Evolutionary conservation across 257 asterid species (phyloP).

Genomic region (Henckelia pumila): DNA sequence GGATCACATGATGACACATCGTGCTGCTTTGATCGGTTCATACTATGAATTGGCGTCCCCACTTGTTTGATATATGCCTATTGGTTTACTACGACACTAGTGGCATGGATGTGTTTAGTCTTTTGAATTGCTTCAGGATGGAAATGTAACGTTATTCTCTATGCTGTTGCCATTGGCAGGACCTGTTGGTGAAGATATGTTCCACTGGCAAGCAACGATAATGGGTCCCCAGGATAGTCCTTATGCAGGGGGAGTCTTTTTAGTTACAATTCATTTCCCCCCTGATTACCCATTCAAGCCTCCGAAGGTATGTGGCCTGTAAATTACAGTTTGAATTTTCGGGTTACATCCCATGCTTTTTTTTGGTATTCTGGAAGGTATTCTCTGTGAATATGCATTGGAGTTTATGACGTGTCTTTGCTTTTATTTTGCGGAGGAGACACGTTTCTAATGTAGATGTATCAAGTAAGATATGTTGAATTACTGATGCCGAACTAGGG

Average conservation of each 20-base stretch:
- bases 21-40: not conserved
- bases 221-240: constrained; percentile 26
- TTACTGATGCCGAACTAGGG: not conserved
- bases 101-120: not conserved
- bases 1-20: not conserved
- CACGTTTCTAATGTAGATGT: not conserved
- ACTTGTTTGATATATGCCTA: not conserved
- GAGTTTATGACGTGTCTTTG: not conserved
- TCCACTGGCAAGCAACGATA: constrained; percentile 25
- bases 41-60: not conserved
- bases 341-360: not conserved
- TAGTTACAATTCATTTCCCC: constrained; percentile 23
- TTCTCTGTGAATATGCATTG: not conserved
- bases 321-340: not conserved
- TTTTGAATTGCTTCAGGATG: not conserved
- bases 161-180: constrained; percentile 5
- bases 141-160: not conserved
- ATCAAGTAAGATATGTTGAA: not conserved
- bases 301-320: constrained; percentile 15
- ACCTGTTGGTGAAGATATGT: constrained; percentile 26
- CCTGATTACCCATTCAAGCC: constrained; percentile 26
- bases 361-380: not conserved
- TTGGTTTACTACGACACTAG: not conserved
- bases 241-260: constrained; percentile 23
- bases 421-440: not conserved